Percentiles rank a stretch among this genome's conserved stretches.
Conservation (phyloP, 1,284 basidiomycete species). For the Apiotrichum sp. region DNA sequence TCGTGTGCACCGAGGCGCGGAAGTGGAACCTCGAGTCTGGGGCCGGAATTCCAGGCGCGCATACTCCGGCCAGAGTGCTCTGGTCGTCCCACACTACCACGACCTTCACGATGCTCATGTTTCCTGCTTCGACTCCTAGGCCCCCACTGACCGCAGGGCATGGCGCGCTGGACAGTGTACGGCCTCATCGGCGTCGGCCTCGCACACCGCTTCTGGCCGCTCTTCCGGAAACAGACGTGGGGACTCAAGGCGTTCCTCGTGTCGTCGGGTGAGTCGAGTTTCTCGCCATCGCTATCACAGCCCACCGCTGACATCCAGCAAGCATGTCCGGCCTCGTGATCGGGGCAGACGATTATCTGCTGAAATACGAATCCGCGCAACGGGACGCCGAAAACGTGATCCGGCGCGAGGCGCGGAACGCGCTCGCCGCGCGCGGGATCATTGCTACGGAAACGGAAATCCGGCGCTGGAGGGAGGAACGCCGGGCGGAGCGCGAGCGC, state of each 20-base stretch:
- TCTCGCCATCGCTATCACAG: neutral
- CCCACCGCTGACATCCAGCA: slow-evolving; percentile 43
- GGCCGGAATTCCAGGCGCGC: no score
- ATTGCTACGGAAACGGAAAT: slow-evolving; percentile 78
- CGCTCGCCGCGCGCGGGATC: slow-evolving; percentile 59
- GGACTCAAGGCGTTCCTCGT: slow-evolving; percentile 66
- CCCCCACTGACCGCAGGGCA: slow-evolving; percentile 52
- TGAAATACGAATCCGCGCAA: slow-evolving; percentile 61
- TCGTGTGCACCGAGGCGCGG: no score
- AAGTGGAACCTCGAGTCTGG: no score
- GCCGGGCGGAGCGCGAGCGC: slow-evolving; percentile 31
- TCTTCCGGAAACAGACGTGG: slow-evolving; percentile 72
- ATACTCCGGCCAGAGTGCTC: no score
- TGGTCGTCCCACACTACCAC: neutral
- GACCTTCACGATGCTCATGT: neutral
- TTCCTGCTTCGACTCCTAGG: neutral
- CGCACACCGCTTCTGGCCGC: slow-evolving; percentile 69
- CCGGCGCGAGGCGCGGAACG: slow-evolving; percentile 65
- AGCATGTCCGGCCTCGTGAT: slow-evolving; percentile 65
- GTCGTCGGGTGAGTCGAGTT: slow-evolving; percentile 26
- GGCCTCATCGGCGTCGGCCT: slow-evolving; percentile 60
- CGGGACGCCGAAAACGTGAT: slow-evolving; percentile 62
- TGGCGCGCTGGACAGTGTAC: slow-evolving; percentile 52
- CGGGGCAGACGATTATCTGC: slow-evolving; percentile 66
- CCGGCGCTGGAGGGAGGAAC: slow-evolving; percentile 62